Percentiles rank a stretch among this genome's conserved stretches.
Evolutionary conservation across 1,284 basidiomycete genomes (phyloP).

Genomic region (Dichomitus squalens): DNA sequence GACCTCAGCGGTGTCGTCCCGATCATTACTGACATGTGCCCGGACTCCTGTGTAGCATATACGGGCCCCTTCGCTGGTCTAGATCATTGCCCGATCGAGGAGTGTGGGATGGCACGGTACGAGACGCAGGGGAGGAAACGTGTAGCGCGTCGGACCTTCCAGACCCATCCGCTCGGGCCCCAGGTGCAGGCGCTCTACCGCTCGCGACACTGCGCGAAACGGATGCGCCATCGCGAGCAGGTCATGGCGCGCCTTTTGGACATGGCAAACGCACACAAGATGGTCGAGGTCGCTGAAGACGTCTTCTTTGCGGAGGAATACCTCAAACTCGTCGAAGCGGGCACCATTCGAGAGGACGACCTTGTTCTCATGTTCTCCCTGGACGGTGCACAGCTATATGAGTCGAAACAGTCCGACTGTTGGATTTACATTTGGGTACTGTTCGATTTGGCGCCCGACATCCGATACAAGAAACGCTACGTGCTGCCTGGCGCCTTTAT

Average conservation of each 20-base stretch:
- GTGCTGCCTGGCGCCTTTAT: slow-evolving; percentile 29
- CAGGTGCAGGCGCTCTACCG: slow-evolving; percentile 27
- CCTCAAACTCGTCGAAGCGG: no score
- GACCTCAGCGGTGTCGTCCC: no score
- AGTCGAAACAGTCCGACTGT: slow-evolving; percentile 27
- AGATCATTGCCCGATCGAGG: not conserved
- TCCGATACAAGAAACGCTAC: slow-evolving; percentile 28
- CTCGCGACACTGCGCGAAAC: slow-evolving; percentile 13
- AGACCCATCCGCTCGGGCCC: slow-evolving; percentile 29
- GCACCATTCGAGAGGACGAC: no score
- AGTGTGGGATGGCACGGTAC: not conserved
- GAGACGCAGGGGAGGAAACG: not conserved
- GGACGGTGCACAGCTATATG: no score
- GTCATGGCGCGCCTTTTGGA: slow-evolving; percentile 1
- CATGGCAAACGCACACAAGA: not conserved
- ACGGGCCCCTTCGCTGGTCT: not conserved
- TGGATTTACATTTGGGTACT: slow-evolving; percentile 36
- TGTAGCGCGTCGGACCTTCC: slow-evolving; percentile 2
- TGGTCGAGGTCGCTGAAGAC: not conserved
- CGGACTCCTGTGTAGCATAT: no score
- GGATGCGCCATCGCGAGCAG: slow-evolving; percentile 21
- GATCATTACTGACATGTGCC: not conserved
- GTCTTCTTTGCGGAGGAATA: no score
- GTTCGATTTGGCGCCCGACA: slow-evolving; percentile 18
- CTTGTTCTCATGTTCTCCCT: no score